Evolutionary conservation across 2,329 filamentous ascomycete species (phyloP), one percentile per base, ranked within the genome.

Genomic region (Penicillium sp.): DNA sequence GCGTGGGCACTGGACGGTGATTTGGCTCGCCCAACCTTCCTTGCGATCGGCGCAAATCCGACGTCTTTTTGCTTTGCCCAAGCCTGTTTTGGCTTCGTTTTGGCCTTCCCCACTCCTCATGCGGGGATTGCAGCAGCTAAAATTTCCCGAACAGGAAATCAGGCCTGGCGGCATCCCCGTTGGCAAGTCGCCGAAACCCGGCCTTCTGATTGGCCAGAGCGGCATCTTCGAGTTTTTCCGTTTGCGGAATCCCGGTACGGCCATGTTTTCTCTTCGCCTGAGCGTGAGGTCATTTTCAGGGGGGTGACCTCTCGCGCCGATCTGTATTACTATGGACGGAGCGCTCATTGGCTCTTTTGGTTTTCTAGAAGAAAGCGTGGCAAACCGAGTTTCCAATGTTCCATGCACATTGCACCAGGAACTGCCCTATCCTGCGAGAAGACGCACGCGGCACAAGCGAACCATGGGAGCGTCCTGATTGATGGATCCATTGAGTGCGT

Each of bases 41-140:
- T 18, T 20, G 24, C 53, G 45, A 55, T 42, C 52, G 45, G 52
- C 47, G 16, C 24, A 45, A 47, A 45, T 47, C 42, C 52, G 52
- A 33, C 9, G 28, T 21, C 30, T 38, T n/a, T n/a, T n/a, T n/a
- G n/a, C n/a, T n/a, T n/a, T n/a, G n/a, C n/a, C n/a, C n/a, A n/a
- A n/a, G n/a, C n/a, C n/a, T n/a, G n/a, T n/a, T n/a, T n/a, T n/a
- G n/a, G n/a, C n/a, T n/a, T n/a, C n/a, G 30, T 47, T 51, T 42
- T 14, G 21, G 12, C 21, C 12, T 26, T 26, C 20, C 21, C 21
- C 24, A 42, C 24, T 12, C 12, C 18, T 40, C 42, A 40, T 52
- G 50, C 50, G 50, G 50, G 51, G 51, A 35, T 47, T 26, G 20
- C 9, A 33, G n/a, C n/a, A n/a, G n/a, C 38, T n/a, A 9, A 33